Conservation (phyloP, 495 filamentous ascomycete genomes). For the Daldinia bambusicola region DNA sequence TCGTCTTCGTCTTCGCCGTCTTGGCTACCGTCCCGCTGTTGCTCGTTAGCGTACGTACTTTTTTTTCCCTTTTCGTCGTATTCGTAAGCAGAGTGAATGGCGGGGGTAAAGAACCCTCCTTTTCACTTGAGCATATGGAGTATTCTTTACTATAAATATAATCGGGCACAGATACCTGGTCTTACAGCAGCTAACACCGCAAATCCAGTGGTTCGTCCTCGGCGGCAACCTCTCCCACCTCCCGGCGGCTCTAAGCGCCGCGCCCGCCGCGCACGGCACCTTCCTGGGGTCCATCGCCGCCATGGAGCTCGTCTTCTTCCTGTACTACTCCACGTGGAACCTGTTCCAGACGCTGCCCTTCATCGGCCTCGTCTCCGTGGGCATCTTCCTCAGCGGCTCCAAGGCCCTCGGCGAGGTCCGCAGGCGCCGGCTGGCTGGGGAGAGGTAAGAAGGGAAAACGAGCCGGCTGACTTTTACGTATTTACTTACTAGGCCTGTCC, state of each 20-base stretch:
- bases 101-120: too few relatives aligned
- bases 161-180: background rate
- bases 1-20: constrained; percentile 79
- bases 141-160: too few relatives aligned
- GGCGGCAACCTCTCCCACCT: constrained; percentile 89
- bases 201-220: constrained; percentile 74
- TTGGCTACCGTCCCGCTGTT: constrained; percentile 76
- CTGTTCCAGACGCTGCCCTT: constrained; percentile 89
- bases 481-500: too few relatives aligned
- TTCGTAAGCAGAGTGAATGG: too few relatives aligned
- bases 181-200: constrained; percentile 21
- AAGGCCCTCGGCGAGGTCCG: constrained; percentile 94
- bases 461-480: too few relatives aligned
- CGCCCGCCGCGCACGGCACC: constrained; percentile 79
- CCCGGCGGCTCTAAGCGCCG: constrained; percentile 72
- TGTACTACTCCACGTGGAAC: constrained; percentile 95
- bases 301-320: constrained; percentile 91
- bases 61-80: background rate
- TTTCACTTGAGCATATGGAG: too few relatives aligned
- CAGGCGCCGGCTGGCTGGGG: constrained; percentile 80
- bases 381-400: constrained; percentile 87
- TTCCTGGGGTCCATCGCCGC: constrained; percentile 86
- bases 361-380: constrained; percentile 69
- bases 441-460: constrained; percentile 61
- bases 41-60: constrained; percentile 70